These are phyloP conservation scores for Pythium plurisporium DNA, from an alignment of 352 stramenopile species.

Conservation along the genomic window DNA sequence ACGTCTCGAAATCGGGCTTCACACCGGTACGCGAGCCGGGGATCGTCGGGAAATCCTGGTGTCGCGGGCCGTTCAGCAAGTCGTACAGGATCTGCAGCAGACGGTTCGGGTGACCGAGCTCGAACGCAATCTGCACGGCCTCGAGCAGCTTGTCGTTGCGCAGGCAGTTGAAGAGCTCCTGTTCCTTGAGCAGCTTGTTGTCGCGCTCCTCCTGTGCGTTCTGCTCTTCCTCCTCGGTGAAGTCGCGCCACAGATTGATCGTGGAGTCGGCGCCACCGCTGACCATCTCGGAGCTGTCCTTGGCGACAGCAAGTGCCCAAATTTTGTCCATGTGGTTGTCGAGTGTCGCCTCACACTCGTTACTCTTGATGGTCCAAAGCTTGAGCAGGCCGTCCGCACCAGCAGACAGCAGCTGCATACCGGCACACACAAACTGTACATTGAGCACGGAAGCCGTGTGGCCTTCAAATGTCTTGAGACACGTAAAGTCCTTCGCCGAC, in stretches of 20 bases:
- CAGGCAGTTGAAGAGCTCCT: constrained; percentile 94
- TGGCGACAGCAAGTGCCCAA: constrained; percentile 92
- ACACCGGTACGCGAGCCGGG: constrained; percentile 25
- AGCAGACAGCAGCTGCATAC: constrained; percentile 93
- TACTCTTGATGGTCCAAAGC: constrained; percentile 97
- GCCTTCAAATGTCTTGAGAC: constrained; percentile 96
- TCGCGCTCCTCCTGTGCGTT: constrained; percentile 79
- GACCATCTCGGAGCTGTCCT: constrained; percentile 87
- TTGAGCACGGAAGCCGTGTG: constrained; percentile 88
- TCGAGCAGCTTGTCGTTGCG: constrained; percentile 88
- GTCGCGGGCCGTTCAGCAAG: constrained; percentile 67
- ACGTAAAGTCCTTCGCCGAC: constrained; percentile 94
- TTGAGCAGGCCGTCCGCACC: constrained; percentile 97
- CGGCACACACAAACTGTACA: constrained; percentile 85
- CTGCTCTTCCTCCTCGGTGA: constrained; percentile 90
- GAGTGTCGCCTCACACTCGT: constrained; percentile 96
- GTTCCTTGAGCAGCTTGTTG: constrained; percentile 92
- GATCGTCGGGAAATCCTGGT: constrained; percentile 53
- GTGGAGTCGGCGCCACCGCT: constrained; percentile 94
- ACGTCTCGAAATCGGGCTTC: constrained; percentile 43
- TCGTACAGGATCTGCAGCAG: constrained; percentile 90
- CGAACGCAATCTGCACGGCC: constrained; percentile 85
- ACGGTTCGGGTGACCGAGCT: constrained; percentile 91
- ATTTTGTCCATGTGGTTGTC: constrained; percentile 97
- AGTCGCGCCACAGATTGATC: constrained; percentile 94